These are phyloP conservation scores for Powellomyces hirtus DNA, from an alignment of 192 early-diverging fungal species.

Conservation along the genomic window DNA sequence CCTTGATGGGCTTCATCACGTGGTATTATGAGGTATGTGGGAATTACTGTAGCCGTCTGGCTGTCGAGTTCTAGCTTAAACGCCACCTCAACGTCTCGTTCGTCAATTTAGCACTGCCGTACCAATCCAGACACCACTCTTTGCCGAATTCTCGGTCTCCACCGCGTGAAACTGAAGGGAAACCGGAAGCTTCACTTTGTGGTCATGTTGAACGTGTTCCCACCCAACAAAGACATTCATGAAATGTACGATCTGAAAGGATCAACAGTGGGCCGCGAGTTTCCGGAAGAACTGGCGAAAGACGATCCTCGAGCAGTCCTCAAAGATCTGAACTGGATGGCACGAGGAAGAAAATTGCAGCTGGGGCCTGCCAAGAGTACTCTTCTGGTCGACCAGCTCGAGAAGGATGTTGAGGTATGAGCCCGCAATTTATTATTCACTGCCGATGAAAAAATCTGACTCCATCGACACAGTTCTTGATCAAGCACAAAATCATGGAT, in stretches of 20 bases:
- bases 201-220: slow-evolving; percentile 99
- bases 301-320: slow-evolving; percentile 85
- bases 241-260: slow-evolving; percentile 96
- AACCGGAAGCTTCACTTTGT: slow-evolving; percentile 97
- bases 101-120: slow-evolving; percentile 74
- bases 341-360: slow-evolving; percentile 67
- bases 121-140: slow-evolving; percentile 89
- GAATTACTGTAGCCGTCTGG: not conserved
- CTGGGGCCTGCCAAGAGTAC: slow-evolving; percentile 79
- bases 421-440: not conserved
- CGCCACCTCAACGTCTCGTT: no score
- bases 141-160: slow-evolving; percentile 92
- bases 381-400: slow-evolving; percentile 82
- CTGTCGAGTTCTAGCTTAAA: not conserved
- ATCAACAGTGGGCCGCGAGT: slow-evolving; percentile 81
- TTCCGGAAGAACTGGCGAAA: slow-evolving; percentile 70
- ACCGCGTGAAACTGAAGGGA: slow-evolving; percentile 92
- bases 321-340: slow-evolving; percentile 97
- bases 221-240: slow-evolving; percentile 95
- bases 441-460: not conserved
- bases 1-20: slow-evolving; percentile 81
- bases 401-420: slow-evolving; percentile 76
- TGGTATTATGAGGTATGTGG: slow-evolving; percentile 76
- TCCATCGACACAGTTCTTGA: slow-evolving; percentile 47
- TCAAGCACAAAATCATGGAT: slow-evolving; percentile 91